These are phyloP conservation scores for Salix arbutifolia DNA, from an alignment of 345 rosid species.

Conservation along the genomic window DNA sequence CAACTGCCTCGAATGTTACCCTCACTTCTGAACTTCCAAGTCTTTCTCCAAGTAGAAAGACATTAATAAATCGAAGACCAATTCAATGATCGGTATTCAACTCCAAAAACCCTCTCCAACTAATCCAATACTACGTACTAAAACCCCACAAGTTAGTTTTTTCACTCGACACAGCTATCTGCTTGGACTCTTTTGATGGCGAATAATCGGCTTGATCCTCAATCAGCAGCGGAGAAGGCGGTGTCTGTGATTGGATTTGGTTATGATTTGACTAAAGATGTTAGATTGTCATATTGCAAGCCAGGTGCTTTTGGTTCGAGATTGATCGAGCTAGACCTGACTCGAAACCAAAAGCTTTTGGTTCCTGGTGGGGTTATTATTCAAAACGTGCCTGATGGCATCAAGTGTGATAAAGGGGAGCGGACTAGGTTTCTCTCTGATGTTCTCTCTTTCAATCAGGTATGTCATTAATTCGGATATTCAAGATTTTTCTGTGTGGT, in stretches of 20 bases:
- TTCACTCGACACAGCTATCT: background rate
- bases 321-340: slow-evolving; percentile 50
- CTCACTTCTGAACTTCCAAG: no score
- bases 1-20: background rate
- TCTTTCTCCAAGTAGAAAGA: no score
- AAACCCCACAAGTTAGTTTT: background rate
- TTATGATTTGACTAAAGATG: slow-evolving; percentile 56
- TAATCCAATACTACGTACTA: background rate
- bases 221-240: slow-evolving; percentile 76
- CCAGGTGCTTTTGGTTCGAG: slow-evolving; percentile 45
- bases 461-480: slow-evolving; percentile 3
- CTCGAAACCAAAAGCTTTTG: slow-evolving; percentile 44
- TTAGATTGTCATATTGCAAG: slow-evolving; percentile 60
- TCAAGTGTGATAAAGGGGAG: slow-evolving; percentile 95
- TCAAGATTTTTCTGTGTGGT: background rate
- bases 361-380: slow-evolving; percentile 77
- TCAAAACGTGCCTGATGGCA: slow-evolving; percentile 48
- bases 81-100: background rate
- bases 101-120: background rate
- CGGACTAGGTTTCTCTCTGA: slow-evolving; percentile 77
- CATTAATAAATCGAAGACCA: background rate
- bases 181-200: slow-evolving; percentile 35
- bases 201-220: slow-evolving; percentile 48
- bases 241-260: slow-evolving; percentile 86
- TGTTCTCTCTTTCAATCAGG: slow-evolving; percentile 83